Base-by-base conservation (phyloP, 139 green algal species). In the Helicosporidium sp. region DNA sequence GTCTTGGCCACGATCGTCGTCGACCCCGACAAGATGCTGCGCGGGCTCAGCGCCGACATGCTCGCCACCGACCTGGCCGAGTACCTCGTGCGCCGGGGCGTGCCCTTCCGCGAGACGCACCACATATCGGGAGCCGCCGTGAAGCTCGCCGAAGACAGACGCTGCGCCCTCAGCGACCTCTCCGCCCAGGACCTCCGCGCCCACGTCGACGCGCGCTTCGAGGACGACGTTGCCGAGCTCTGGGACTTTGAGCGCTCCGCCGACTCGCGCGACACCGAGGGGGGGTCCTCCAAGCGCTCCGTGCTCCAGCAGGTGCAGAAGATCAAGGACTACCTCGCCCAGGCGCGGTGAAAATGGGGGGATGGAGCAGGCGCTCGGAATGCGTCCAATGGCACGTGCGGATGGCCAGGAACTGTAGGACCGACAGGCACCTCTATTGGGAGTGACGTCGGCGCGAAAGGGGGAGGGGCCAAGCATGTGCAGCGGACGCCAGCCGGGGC, bases 41-140 rank as follows among this genome's bases (percentile, higher is more conserved):
- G 71, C 58, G 83, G 78, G 7, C 70, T 94, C 18, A 90, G 77
- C 4, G 65, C 69, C 4, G 84, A 93, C 64, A 94, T 99, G 83
- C 74, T 96, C 26, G 90, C 90, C 41, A 99, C 90, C 12, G 89
- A 94, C 51, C 67, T 99, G 41, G 90, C 90, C 7, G 90, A 99
- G 75, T 99, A 99, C 74, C 80, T 99, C 5, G 90, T 99, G 26
- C 77, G 92, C 61, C 95, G 95, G 70, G 82, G 76, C n/a, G 62
- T 90, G 43, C 80, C 80, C 7, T 94, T 92, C 62, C 62, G 86
- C 17, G 86, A 96, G 58, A 96, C 86, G 15, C 86, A 96, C 55
- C 84, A 96, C 73, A 82, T 93, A 57, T 74, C 63, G 42, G 86
- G 83, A 7, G 77, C 80, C 0, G 83, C 80, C 7, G 86, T 96